Conservation (phyloP, 2,329 filamentous ascomycete genomes). For the Trichoderma pleuroti region DNA sequence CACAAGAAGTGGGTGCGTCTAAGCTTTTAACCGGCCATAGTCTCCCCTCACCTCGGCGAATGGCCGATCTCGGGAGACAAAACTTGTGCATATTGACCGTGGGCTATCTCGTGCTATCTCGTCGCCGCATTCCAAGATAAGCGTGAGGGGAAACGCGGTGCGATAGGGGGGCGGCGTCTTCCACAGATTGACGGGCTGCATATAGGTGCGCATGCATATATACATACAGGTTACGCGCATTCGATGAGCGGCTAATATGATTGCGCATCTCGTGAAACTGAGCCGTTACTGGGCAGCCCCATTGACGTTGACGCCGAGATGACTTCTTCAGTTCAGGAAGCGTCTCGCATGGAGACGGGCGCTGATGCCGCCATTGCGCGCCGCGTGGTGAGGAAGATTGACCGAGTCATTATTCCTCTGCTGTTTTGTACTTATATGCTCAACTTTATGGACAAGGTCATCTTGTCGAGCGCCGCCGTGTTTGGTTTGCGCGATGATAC, state of each 20-base stretch:
- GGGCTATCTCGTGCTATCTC: slow-evolving; percentile 2
- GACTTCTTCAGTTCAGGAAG: slow-evolving; percentile 7
- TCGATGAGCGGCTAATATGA: not conserved
- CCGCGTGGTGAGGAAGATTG: slow-evolving; percentile 52
- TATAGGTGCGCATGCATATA: not conserved
- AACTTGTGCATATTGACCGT: not conserved
- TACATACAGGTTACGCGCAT: not conserved
- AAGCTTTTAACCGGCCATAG: slow-evolving; percentile 7
- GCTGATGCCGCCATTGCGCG: slow-evolving; percentile 29
- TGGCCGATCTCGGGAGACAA: slow-evolving; percentile 11
- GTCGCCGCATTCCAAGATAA: slow-evolving; percentile 3
- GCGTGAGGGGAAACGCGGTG: slow-evolving; percentile 9
- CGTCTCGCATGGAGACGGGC: slow-evolving; percentile 14
- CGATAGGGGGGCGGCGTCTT: not conserved
- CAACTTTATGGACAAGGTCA: slow-evolving; percentile 60
- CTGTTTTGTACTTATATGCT: slow-evolving; percentile 56
- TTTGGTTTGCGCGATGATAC: slow-evolving; percentile 52
- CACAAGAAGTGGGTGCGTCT: not conserved
- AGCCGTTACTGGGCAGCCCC: not conserved
- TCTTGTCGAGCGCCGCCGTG: slow-evolving; percentile 52
- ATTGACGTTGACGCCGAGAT: slow-evolving; percentile 1
- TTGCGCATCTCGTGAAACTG: not conserved
- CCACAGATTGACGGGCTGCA: not conserved
- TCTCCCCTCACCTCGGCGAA: not conserved
- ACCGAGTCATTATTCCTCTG: slow-evolving; percentile 50